Evolutionary conservation across 1,139 yeast genomes (phyloP), one percentile per base, ranked within the genome.

Genomic region (Debaryomyces robertsiae): DNA sequence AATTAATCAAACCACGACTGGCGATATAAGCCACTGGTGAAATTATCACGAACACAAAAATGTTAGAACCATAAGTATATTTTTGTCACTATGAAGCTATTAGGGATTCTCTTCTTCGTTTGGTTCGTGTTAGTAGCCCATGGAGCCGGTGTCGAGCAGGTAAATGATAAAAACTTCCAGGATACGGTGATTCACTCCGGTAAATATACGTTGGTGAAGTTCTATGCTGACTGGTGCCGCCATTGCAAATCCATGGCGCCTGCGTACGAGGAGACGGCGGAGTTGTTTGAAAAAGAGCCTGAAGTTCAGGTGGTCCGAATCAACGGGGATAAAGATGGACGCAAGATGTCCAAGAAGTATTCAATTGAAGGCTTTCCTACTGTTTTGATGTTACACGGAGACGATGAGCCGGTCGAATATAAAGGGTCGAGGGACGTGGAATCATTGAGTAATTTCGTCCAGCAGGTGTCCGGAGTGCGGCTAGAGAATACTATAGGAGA

Each of bases 191-290:
- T 75, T 39, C 65, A 72, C 14, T 72, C 83, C 1, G 83, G 80
- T 6, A 79, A 83, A 50, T 80, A 77, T 45, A 73, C 88, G 0
- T 70, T 86, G 45, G 86, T 86, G 38, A 87, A 86, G 45, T 84
- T 84, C 55, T 84, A 84, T 53, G 88, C 93, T 28, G 79, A 78
- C 41, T 86, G 94, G 95, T 86, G 95, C 57, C 75, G 86, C 38
- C 91, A 86, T 64, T 86, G 94, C 64, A 79, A 80, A 61, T 73
- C 69, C 40, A 62, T 86, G 57, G 75, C 75, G 57, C 94, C 94
- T 6, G 71, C 73, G 4, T 79, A 79, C 60, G 87, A 82, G 46
- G 68, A 75, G 54, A 67, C 84, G 32, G 82, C 83, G 1, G 73
- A 71, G 4, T 52, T 70, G 7, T 84, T 73, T 53, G 63, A 61